Conservation (phyloP, 2,329 filamentous ascomycete species). For the Ascochyta fabae region DNA sequence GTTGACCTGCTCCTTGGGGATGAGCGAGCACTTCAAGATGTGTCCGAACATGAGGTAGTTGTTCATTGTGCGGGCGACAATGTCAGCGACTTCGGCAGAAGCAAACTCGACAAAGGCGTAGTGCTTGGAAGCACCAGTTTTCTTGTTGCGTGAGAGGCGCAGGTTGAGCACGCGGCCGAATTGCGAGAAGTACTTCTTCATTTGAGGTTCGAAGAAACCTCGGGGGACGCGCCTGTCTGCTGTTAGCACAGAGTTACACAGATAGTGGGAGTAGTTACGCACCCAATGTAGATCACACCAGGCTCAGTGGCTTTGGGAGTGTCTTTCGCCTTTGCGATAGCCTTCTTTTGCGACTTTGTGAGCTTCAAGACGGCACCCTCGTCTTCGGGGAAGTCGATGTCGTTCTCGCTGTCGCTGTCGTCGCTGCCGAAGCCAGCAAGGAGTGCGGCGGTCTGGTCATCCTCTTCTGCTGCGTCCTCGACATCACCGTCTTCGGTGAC, state of each 20-base stretch:
- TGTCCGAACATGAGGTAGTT: conserved; percentile 96
- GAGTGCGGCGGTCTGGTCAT: conserved; percentile 59
- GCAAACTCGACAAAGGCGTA: conserved; percentile 93
- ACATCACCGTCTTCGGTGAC: conserved; percentile 21
- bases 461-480: conserved; percentile 40
- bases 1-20: conserved; percentile 79
- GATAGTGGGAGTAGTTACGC: conserved; percentile 28
- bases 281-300: conserved; percentile 86
- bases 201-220: conserved; percentile 97
- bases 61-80: conserved; percentile 95
- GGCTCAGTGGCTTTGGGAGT: conserved; percentile 63
- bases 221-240: conserved; percentile 75
- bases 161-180: conserved; percentile 83
- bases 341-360: conserved; percentile 42
- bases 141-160: conserved; percentile 87
- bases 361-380: conserved; percentile 43
- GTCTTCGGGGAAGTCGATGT: conserved; percentile 46
- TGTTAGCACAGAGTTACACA: conserved; percentile 5
- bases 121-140: conserved; percentile 90
- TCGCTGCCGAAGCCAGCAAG: conserved; percentile 60
- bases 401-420: conserved; percentile 47
- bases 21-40: conserved; percentile 83
- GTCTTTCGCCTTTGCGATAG: conserved; percentile 59
- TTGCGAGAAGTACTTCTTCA: conserved; percentile 91
- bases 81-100: conserved; percentile 78